Conservation (phyloP, 2,329 filamentous ascomycete species). For the Pseudocercospora fuligena region DNA sequence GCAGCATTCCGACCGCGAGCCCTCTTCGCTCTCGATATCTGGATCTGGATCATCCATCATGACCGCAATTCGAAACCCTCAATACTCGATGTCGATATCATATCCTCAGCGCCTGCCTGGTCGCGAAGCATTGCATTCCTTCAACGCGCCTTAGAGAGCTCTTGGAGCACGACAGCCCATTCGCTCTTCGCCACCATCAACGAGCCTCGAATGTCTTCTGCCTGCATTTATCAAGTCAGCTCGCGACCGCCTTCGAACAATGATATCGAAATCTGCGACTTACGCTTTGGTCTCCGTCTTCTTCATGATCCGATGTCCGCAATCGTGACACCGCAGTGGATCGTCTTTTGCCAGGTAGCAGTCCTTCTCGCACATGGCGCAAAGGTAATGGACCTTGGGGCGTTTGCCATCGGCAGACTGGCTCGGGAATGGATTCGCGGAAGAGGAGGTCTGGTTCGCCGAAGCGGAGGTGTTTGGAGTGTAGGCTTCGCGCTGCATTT, state of each 20-base stretch:
- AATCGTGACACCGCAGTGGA: neutral
- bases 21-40: no score
- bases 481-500: neutral
- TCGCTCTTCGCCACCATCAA: neutral
- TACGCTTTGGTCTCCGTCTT: neutral
- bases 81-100: no score
- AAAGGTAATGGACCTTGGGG: neutral
- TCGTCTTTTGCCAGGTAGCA: neutral
- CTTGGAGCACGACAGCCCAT: neutral
- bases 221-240: neutral
- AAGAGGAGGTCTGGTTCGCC: neutral
- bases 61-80: no score
- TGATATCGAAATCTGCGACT: neutral
- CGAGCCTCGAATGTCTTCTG: neutral
- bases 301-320: neutral
- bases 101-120: no score
- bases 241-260: neutral
- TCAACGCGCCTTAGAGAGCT: neutral
- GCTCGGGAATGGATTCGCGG: neutral
- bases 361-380: neutral
- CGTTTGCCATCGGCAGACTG: neutral
- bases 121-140: no score
- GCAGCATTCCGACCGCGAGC: no score
- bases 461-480: neutral
- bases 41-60: no score